phyloP scores from a whole-genome alignment of 1,284 basidiomycete species.

The Boletus mariae region DNA sequence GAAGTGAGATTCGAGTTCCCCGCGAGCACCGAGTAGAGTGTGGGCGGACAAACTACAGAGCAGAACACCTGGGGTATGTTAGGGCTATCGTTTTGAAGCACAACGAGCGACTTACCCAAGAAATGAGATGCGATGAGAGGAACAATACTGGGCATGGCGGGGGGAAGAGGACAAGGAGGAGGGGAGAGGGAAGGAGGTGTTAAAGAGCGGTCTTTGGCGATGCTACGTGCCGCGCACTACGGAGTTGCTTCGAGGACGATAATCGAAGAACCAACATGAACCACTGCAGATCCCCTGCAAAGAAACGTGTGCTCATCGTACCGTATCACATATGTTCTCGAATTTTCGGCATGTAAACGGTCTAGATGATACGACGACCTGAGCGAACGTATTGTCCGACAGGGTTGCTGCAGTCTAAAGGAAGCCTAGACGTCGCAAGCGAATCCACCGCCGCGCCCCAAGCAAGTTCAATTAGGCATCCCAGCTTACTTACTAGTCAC shows the following conservation, averaged over 20 bases:
- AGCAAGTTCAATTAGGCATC: too few relatives aligned
- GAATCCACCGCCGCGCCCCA: too few relatives aligned
- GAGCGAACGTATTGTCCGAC: too few relatives aligned
- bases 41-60: constrained; percentile 28
- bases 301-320: not conserved
- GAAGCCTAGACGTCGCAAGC: too few relatives aligned
- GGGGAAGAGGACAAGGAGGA: not conserved
- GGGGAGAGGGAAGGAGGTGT: not conserved
- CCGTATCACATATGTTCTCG: too few relatives aligned
- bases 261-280: constrained; percentile 23
- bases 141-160: not conserved
- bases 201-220: constrained; percentile 15
- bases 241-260: constrained; percentile 32
- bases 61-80: constrained; percentile 24
- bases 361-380: too few relatives aligned
- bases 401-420: too few relatives aligned
- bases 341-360: too few relatives aligned
- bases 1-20: constrained; percentile 3
- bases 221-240: constrained; percentile 27
- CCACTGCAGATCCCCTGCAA: constrained; percentile 1
- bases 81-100: not conserved
- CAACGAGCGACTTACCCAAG: constrained; percentile 17
- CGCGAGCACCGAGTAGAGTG: not conserved
- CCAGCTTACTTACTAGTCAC: too few relatives aligned
- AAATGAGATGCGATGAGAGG: constrained; percentile 30